Base-by-base conservation (phyloP, 352 stramenopile genomes). In the Phytophthora tubulina region DNA sequence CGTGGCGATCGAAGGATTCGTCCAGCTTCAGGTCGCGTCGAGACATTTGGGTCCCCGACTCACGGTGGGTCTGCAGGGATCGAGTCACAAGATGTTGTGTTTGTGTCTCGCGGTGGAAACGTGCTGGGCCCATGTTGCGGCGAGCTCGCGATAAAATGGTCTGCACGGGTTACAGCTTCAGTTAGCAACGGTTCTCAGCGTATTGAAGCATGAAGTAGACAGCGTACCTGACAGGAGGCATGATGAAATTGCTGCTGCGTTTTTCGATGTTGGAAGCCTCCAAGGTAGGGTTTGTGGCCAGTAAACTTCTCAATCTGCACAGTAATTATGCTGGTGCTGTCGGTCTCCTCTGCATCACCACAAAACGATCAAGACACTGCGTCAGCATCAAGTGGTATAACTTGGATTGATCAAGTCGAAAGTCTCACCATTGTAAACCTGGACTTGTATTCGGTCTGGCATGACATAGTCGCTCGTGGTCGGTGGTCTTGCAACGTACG, bases 191-290 rank as follows among this genome's bases (percentile, higher is more conserved):
- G 3, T 46, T 15, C 9, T 1, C 39, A 17, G 39, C 35, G 35
- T 13, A 6, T 11, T 39, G 11, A 39, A 7, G 2, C 35, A 13
- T 7, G 7, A 11, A 39, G 8, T 41, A 14, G 41, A 36, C 27
- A 49, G 35, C 44, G 10, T 69, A 94, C 86, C 81, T 98, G 94
- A 3, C 83, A 84, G 2, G 80, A 89, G 9, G 92, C 94, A 68
- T 98, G 94, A 70, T 98, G 95, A 71, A 96, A 98, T 15, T 97
- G 74, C 48, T 91, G 81, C 45, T 94, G 85, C 0, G 81, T 98
- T 52, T 94, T 91, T 32, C 90, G 90, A 74, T 98, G 81, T 36
- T 84, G 77, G 63, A 95, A 98, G 9, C 95, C 95, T 11, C 95
- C 95, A 8, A 98, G 52, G 66, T 95, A 98, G 36, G 81, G 70